Evolutionary conservation across 2,329 filamentous ascomycete genomes (phyloP).

Genomic region (Calonectria montana): DNA sequence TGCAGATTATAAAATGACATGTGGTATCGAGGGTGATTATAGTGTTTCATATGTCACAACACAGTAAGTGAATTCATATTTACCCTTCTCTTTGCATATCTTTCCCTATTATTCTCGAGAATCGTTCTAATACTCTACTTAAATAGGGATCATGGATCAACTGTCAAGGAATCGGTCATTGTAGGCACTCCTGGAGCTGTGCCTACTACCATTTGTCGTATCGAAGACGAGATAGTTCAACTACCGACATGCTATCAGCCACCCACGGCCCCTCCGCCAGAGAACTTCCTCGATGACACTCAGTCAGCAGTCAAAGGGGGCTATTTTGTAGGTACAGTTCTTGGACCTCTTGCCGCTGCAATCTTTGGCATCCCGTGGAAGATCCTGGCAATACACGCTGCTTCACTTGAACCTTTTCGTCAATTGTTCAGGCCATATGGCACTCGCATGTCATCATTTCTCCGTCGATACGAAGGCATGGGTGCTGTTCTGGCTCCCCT

Average conservation of each 20-base stretch:
- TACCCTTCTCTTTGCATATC: too few species aligned
- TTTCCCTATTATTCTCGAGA: not conserved
- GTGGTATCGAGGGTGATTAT: not conserved
- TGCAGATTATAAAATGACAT: not conserved
- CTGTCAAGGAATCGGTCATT: not conserved
- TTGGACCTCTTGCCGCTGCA: not conserved
- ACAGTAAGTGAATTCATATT: not conserved
- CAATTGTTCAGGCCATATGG: not conserved
- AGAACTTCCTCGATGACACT: not conserved
- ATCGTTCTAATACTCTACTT: not conserved
- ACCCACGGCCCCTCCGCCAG: not conserved
- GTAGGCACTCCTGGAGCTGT: not conserved
- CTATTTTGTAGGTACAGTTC: not conserved
- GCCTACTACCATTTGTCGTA: not conserved
- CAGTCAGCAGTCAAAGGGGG: not conserved
- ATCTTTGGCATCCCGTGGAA: constrained; percentile 9
- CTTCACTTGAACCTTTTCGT: constrained; percentile 4
- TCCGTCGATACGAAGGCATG: not conserved
- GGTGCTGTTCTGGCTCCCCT: not conserved
- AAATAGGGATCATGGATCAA: constrained; percentile 2
- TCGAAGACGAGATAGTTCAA: not conserved
- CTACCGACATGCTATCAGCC: not conserved
- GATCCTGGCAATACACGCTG: not conserved
- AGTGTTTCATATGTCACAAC: not conserved
- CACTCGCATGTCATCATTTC: constrained; percentile 3